phyloP scores from a whole-genome alignment of 495 filamentous ascomycete species.

The Xylaria flabelliformis region DNA sequence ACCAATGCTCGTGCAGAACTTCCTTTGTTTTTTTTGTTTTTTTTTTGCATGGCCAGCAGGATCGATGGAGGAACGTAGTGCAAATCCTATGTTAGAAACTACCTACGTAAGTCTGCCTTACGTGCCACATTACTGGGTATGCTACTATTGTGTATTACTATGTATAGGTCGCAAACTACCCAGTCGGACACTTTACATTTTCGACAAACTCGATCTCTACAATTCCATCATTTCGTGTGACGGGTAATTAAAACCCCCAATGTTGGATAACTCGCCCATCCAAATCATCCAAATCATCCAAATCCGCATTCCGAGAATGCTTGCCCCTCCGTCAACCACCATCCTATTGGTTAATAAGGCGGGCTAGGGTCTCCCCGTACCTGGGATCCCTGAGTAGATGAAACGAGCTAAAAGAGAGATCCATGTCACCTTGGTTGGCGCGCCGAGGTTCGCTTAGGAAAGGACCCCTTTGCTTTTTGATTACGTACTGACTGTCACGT shows the following conservation, averaged over 20 bases:
- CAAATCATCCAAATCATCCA: not conserved
- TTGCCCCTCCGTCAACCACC: not conserved
- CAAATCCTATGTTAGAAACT: not conserved
- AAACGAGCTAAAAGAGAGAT: slow-evolving; percentile 25
- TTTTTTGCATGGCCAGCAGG: not conserved
- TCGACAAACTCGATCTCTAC: not conserved
- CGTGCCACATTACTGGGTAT: not conserved
- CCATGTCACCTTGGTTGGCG: slow-evolving; percentile 8
- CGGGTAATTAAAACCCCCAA: slow-evolving; percentile 8
- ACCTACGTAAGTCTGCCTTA: not conserved
- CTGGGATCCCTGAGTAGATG: slow-evolving; percentile 10
- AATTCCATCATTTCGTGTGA: not conserved
- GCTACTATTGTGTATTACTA: too few relatives aligned
- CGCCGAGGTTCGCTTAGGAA: slow-evolving; percentile 1
- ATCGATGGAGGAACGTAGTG: not conserved
- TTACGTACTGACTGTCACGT: not conserved
- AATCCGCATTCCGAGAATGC: slow-evolving; percentile 8
- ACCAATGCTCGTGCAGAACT: not conserved
- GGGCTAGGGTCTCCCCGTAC: slow-evolving; percentile 16
- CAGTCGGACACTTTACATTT: not conserved
- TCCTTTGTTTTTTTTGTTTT: too few relatives aligned
- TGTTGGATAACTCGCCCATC: not conserved
- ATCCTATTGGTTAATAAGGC: slow-evolving; percentile 5
- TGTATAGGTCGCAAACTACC: slow-evolving; percentile 1
- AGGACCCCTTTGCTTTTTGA: slow-evolving; percentile 22